These are phyloP conservation scores for Neurospora sp. DNA, from an alignment of 495 filamentous ascomycete species.

Conservation along the genomic window DNA sequence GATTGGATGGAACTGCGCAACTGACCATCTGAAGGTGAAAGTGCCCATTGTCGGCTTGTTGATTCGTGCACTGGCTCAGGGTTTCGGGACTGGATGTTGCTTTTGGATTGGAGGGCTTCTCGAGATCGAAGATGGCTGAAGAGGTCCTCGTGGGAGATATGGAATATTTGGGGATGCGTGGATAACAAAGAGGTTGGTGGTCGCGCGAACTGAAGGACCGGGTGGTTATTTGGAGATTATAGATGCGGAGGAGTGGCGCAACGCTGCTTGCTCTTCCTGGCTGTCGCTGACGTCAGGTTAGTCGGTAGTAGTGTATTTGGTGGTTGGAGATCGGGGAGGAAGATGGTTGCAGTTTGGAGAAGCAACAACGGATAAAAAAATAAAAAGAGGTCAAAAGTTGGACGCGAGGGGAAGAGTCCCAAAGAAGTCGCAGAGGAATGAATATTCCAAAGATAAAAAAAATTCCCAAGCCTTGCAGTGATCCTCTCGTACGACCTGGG, in stretches of 20 bases:
- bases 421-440: neutral
- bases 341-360: neutral
- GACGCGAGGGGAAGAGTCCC: neutral
- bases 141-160: neutral
- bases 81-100: neutral
- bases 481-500: neutral
- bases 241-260: neutral
- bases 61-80: neutral
- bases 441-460: neutral
- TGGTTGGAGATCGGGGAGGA: neutral
- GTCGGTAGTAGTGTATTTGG: neutral
- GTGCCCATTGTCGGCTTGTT: conserved; percentile 30
- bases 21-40: conserved; percentile 46
- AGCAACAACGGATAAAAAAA: neutral
- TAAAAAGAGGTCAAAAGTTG: neutral
- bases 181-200: neutral
- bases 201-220: neutral
- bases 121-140: neutral
- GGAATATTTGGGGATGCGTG: neutral
- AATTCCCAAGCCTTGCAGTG: neutral
- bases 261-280: neutral
- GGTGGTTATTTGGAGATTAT: neutral
- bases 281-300: neutral
- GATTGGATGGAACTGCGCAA: conserved; percentile 5
- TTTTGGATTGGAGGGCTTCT: neutral